A percentile compares a stretch with the other conserved stretches of the same genome.
Evolutionary conservation across 1,284 basidiomycete genomes (phyloP).

Genomic region (Inonotus obliquus): DNA sequence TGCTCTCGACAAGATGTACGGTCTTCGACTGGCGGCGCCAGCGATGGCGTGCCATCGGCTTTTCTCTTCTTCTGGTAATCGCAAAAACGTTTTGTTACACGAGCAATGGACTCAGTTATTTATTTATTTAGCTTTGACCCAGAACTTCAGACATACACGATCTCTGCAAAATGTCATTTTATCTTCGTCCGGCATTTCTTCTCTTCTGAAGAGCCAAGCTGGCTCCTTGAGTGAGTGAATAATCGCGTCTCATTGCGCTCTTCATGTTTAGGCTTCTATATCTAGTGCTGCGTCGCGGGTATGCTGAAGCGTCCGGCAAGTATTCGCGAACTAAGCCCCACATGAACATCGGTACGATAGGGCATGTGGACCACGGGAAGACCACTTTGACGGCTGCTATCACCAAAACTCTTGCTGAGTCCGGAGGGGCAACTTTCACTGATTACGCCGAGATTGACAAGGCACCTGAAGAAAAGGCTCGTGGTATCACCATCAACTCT

Average conservation of each 20-base stretch:
- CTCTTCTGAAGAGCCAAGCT: slow-evolving; percentile 9
- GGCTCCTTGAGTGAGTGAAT: slow-evolving; percentile 11
- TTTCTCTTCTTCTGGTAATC: slow-evolving; percentile 15
- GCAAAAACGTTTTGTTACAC: not conserved
- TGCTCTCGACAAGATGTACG: slow-evolving; percentile 32
- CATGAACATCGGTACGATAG: slow-evolving; percentile 96
- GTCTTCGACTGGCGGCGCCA: slow-evolving; percentile 44
- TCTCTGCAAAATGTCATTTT: slow-evolving; percentile 17
- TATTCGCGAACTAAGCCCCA: slow-evolving; percentile 89
- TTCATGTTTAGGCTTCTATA: not conserved
- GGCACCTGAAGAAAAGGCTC: slow-evolving; percentile 99
- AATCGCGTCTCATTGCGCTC: not conserved
- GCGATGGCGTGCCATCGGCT: slow-evolving; percentile 31
- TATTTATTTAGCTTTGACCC: slow-evolving; percentile 20
- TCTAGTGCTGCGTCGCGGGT: slow-evolving; percentile 49
- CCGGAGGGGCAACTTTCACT: slow-evolving; percentile 89
- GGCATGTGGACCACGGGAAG: slow-evolving; percentile 93
- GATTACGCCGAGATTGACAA: slow-evolving; percentile 99
- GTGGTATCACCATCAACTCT: slow-evolving; percentile 97
- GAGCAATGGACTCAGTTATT: not conserved
- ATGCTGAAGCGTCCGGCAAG: slow-evolving; percentile 69
- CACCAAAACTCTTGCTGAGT: slow-evolving; percentile 87
- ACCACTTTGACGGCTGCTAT: slow-evolving; percentile 99
- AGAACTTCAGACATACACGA: slow-evolving; percentile 13
- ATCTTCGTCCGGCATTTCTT: slow-evolving; percentile 26